Conservation (phyloP, 2,329 filamentous ascomycete genomes). For the Colletotrichum tabaci region DNA sequence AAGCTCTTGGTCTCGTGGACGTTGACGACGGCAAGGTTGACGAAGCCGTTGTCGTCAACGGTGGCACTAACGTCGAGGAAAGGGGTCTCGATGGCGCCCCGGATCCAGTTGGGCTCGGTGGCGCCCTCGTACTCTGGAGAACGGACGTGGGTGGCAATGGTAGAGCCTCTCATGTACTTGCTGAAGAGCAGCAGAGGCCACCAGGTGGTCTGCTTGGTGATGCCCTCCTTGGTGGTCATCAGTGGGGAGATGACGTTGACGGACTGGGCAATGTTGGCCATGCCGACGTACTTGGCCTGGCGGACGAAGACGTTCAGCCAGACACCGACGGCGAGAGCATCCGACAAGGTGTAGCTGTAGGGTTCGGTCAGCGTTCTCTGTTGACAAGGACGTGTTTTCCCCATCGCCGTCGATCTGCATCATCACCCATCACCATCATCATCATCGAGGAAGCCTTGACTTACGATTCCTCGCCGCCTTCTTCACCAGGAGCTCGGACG, state of each 20-base stretch:
- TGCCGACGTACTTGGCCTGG: constrained; percentile 79
- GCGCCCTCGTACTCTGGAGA: constrained; percentile 75
- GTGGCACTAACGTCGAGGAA: constrained; percentile 79
- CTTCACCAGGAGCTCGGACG: constrained; percentile 77
- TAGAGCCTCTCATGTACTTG: constrained; percentile 78
- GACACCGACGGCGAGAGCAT: constrained; percentile 80
- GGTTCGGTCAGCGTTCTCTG: neutral
- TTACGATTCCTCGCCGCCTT: constrained; percentile 77
- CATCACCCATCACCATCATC: no score
- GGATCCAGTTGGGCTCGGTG: constrained; percentile 77
- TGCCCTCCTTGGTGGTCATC: constrained; percentile 76
- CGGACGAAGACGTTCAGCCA: constrained; percentile 85
- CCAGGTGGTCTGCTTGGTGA: constrained; percentile 82
- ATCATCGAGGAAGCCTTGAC: constrained; percentile 25
- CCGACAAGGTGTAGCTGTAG: constrained; percentile 76
- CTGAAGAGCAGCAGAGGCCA: constrained; percentile 80
- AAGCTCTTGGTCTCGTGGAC: constrained; percentile 74
- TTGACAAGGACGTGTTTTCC: no score
- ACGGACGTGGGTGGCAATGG: constrained; percentile 76
- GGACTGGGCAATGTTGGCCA: constrained; percentile 84
- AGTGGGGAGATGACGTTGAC: constrained; percentile 85
- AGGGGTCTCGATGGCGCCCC: constrained; percentile 76
- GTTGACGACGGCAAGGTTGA: constrained; percentile 82
- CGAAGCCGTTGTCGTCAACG: constrained; percentile 69
- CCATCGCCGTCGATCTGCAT: neutral